These are phyloP conservation scores for Haplosporangium gracile DNA, from an alignment of 192 early-diverging fungal genomes.

Conservation along the genomic window DNA sequence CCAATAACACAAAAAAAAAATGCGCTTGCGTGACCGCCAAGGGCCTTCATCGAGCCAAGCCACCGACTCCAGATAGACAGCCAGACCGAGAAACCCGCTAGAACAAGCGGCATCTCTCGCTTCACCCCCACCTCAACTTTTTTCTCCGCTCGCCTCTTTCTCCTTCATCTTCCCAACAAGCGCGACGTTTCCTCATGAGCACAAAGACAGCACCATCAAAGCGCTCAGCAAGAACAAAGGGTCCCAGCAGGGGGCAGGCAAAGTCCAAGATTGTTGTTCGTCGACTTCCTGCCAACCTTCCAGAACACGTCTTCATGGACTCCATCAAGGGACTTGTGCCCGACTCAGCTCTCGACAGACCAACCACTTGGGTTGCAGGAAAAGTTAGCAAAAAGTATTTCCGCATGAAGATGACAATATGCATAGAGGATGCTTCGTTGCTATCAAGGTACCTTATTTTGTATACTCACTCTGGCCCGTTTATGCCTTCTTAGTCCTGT, in stretches of 20 bases:
- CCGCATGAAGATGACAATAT: background rate
- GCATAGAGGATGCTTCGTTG: background rate
- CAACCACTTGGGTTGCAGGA: conserved; percentile 68
- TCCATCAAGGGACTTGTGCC: conserved; percentile 70
- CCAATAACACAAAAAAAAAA: background rate
- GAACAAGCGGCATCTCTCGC: background rate
- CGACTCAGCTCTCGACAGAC: conserved; percentile 63
- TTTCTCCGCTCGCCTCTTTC: no score
- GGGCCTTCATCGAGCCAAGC: background rate
- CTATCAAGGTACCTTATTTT: background rate
- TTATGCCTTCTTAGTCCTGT: conserved; percentile 67
- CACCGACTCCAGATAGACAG: background rate
- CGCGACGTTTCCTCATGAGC: conserved; percentile 22
- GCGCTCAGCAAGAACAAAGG: conserved; percentile 35
- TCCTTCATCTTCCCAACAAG: background rate
- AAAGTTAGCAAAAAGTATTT: conserved; percentile 81
- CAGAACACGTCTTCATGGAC: conserved; percentile 75
- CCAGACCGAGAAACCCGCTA: background rate
- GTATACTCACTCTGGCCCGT: background rate
- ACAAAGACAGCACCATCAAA: conserved; percentile 25
- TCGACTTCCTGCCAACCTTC: conserved; percentile 81
- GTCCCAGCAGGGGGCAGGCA: conserved; percentile 47
- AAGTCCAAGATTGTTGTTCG: conserved; percentile 83
- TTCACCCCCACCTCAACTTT: background rate
- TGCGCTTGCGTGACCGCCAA: background rate